Evolutionary conservation across 163 green algal genomes (phyloP).

Genomic region (Chloromonas sp.): DNA sequence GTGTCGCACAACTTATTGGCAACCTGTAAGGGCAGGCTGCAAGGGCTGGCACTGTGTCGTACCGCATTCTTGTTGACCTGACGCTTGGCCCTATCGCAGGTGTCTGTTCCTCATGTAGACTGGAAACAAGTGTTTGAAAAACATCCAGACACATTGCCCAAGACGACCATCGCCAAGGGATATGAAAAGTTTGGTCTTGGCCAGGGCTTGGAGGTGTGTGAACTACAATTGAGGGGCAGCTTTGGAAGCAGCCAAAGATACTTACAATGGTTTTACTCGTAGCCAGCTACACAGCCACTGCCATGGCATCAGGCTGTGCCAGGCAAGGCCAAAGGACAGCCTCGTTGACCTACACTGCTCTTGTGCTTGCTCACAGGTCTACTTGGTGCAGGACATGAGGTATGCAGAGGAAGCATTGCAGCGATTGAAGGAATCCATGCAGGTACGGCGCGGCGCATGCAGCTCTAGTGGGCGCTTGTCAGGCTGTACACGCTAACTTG

Average conservation of each 20-base stretch:
- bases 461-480: too few species aligned
- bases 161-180: constrained; percentile 21
- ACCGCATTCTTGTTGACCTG: too few species aligned
- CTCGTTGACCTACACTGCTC: too few species aligned
- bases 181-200: constrained; percentile 34
- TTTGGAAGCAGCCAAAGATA: too few species aligned
- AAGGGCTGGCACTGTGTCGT: too few species aligned
- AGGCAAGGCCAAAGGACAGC: too few species aligned
- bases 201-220: constrained; percentile 3
- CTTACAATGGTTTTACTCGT: too few species aligned
- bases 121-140: constrained; percentile 27
- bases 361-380: constrained; percentile 14
- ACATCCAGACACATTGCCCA: neutral
- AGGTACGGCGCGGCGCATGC: constrained; percentile 4
- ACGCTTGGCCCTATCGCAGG: constrained; percentile 6
- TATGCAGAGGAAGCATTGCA: constrained; percentile 31
- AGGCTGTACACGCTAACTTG: too few species aligned
- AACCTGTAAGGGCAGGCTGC: too few species aligned
- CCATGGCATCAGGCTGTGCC: too few species aligned
- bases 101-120: constrained; percentile 27
- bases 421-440: constrained; percentile 37
- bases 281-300: too few species aligned
- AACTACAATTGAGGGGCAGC: neutral
- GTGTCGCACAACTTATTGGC: too few species aligned
- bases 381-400: constrained; percentile 34